A percentile compares a stretch with the other conserved stretches of the same genome.
Evolutionary conservation across 441 rosid species (phyloP).

Genomic region (Populus hybrid): DNA sequence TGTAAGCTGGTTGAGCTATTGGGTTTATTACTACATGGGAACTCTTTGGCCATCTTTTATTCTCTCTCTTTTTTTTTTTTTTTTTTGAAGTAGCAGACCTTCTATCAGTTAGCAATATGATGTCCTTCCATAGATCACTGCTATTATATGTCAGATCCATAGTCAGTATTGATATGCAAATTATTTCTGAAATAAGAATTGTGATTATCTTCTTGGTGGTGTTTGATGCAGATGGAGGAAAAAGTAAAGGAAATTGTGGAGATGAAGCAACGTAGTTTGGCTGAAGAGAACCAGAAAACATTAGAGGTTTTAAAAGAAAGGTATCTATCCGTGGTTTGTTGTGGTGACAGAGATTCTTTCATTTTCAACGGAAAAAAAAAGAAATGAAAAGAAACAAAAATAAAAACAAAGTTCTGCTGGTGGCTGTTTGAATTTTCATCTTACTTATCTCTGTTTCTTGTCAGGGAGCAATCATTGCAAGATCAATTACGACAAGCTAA

Average conservation of each 20-base stretch:
- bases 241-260: conserved; percentile 98
- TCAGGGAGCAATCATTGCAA: conserved; percentile 88
- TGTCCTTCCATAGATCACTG: neutral
- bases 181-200: conserved; percentile 7
- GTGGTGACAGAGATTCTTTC: neutral
- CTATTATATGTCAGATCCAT: neutral
- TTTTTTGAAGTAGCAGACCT: neutral
- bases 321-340: conserved; percentile 29
- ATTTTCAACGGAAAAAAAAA: neutral
- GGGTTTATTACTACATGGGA: too few species aligned
- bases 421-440: neutral
- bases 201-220: conserved; percentile 3
- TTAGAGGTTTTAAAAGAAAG: conserved; percentile 90
- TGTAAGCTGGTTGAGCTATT: too few species aligned
- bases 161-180: conserved; percentile 6
- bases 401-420: neutral
- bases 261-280: conserved; percentile 94
- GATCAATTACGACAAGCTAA: conserved; percentile 96
- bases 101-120: neutral
- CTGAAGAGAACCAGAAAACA: conserved; percentile 98
- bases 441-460: conserved; percentile 12
- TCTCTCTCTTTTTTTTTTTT: neutral
- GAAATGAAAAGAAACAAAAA: neutral
- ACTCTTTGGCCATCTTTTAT: neutral
- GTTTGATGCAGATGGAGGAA: conserved; percentile 87